Conservation (phyloP, 108 stramenopile species). For the Pseudonitzschia multiseries region DNA sequence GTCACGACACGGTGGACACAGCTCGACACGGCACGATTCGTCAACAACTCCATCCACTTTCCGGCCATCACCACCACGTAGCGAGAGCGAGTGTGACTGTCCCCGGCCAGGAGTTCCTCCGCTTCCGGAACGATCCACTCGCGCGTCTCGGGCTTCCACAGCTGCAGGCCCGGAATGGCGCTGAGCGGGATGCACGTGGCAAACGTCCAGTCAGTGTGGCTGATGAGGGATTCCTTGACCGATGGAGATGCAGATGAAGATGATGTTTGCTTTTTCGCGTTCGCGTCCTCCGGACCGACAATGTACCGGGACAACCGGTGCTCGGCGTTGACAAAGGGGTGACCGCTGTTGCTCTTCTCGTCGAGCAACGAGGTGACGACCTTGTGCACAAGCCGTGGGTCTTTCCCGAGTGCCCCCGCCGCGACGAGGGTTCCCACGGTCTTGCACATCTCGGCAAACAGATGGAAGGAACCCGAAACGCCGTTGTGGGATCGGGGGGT, state of each 20-base stretch:
- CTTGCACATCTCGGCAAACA: constrained; percentile 16
- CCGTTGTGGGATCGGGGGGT: background rate
- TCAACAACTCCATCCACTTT: constrained; percentile 38
- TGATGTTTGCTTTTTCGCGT: too few relatives aligned
- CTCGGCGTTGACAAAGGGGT: constrained; percentile 16
- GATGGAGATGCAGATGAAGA: too few relatives aligned
- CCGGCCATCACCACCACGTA: constrained; percentile 39
- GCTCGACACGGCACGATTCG: constrained; percentile 12
- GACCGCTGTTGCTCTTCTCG: background rate
- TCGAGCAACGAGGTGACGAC: constrained; percentile 11
- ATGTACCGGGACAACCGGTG: constrained; percentile 31
- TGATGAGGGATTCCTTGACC: constrained; percentile 25
- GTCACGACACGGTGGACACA: constrained; percentile 35
- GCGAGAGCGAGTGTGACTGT: background rate
- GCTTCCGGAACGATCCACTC: constrained; percentile 37
- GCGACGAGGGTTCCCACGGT: background rate
- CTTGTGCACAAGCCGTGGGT: background rate
- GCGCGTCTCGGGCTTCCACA: constrained; percentile 24
- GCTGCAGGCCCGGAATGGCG: constrained; percentile 29
- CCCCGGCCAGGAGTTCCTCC: constrained; percentile 16
- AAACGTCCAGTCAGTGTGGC: constrained; percentile 42
- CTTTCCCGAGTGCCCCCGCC: constrained; percentile 10
- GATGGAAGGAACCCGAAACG: background rate
- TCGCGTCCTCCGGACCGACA: background rate
- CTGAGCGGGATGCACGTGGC: constrained; percentile 31